Evolutionary conservation across 1,284 basidiomycete genomes (phyloP).

Genomic region (Neotropicomus parvogracilis): DNA sequence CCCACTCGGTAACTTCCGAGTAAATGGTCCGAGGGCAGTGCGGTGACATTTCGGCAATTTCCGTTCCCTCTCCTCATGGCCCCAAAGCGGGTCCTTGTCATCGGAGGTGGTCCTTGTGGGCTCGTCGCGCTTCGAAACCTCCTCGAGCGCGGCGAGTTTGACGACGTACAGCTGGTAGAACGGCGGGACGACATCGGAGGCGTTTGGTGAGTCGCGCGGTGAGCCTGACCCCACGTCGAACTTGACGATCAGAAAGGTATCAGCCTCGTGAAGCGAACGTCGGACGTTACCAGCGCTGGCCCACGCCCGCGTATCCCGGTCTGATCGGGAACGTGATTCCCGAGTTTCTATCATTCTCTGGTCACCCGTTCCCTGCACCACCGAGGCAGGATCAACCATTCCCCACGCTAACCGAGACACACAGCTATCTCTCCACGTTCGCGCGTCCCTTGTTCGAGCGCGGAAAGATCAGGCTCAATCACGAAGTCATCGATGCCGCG

Average conservation of each 20-base stretch:
- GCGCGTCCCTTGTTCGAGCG: slow-evolving; percentile 31
- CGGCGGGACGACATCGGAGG: slow-evolving; percentile 45
- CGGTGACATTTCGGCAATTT: no score
- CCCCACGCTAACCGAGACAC: slow-evolving; percentile 42
- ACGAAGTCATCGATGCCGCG: slow-evolving; percentile 38
- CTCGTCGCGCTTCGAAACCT: slow-evolving; percentile 45
- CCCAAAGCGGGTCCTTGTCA: slow-evolving; percentile 36
- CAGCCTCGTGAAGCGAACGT: slow-evolving; percentile 3
- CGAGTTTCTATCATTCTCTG: slow-evolving; percentile 44
- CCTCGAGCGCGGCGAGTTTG: slow-evolving; percentile 36
- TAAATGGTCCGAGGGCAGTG: no score
- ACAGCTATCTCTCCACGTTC: slow-evolving; percentile 39
- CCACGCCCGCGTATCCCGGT: slow-evolving; percentile 43
- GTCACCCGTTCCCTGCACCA: slow-evolving; percentile 34
- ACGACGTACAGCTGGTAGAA: slow-evolving; percentile 42
- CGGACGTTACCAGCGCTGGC: slow-evolving; percentile 30
- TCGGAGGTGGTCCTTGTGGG: slow-evolving; percentile 45
- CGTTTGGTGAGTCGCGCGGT: slow-evolving; percentile 37
- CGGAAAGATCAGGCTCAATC: slow-evolving; percentile 38
- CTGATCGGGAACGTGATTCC: slow-evolving; percentile 49
- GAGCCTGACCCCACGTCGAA: no score
- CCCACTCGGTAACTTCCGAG: no score
- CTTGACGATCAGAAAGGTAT: slow-evolving; percentile 13
- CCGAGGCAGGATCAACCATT: slow-evolving; percentile 38
- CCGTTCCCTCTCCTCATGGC: no score